Base-by-base conservation (phyloP, 768 basidiomycete species). In the Ephemerocybe angulata region DNA sequence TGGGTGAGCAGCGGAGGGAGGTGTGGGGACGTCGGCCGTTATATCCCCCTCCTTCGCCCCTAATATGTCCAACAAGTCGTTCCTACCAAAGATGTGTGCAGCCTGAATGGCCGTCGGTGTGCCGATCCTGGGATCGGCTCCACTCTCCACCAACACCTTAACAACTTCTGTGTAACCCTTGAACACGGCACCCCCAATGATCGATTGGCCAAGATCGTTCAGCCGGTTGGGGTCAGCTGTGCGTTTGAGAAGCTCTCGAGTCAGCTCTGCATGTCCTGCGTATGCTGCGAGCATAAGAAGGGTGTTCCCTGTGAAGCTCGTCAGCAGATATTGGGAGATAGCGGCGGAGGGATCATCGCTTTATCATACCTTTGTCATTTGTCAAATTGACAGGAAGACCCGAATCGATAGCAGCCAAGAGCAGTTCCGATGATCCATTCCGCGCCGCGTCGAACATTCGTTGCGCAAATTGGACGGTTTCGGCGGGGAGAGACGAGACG, bases 221-320 rank as follows among this genome's bases (percentile, higher is more conserved):
- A 83, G 63, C 11, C 82, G 73, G 61, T 89, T 85, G 1, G 84
- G 81, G 65, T 90, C 86, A 35, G 81, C 87, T 2, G 80, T 79
- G 30, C 78, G 75, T 5, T 69, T 61, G 44, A 90, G 67, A 25
- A 92, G 76, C 13, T 75, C 76, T 43, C 71, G 71, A 1, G 80
- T 71, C 19, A 87, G 78, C 1, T 75, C 70, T 0, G 71, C 66
- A 60, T 90, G 86, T 1, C 88, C 88, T 21, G 82, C 76, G 63
- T 91, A 91, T 2, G 88, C 80, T 3, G 86, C 84, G 49, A 90
- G 79, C 87, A 91, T 91, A 51, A 91, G 71, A 5, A 92, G 72
- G 4, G 87, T 88, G 65, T 91, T 90, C 21, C 90, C 89, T 85
- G 62, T 37, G 17, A 19, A n/a, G 10, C 51, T 47, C 21, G 24